A percentile compares a stretch with the other conserved stretches of the same genome.
These are phyloP conservation scores for Aspergillus japonicus DNA, from an alignment of 2,329 filamentous ascomycete species.

Conservation along the genomic window DNA sequence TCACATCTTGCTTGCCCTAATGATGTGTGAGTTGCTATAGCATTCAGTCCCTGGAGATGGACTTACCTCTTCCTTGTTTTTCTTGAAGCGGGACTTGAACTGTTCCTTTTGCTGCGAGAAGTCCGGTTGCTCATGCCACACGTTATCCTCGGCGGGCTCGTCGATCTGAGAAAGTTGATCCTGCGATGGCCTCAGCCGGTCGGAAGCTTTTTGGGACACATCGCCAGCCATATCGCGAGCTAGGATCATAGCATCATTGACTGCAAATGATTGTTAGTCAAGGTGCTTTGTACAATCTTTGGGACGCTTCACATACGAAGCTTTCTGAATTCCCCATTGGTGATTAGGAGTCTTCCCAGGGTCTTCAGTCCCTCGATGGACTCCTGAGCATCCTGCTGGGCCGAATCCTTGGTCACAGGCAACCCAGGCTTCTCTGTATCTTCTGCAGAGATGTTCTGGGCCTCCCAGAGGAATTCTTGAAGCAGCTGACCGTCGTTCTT, in stretches of 20 bases:
- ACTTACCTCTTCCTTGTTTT: constrained; percentile 50
- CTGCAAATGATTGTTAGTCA: constrained; percentile 37
- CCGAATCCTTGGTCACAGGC: constrained; percentile 71
- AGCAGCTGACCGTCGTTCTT: constrained; percentile 95
- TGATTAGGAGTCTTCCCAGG: constrained; percentile 83
- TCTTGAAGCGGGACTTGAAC: constrained; percentile 60
- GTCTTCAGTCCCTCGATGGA: constrained; percentile 83
- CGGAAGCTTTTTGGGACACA: constrained; percentile 75
- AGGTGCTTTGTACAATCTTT: background rate
- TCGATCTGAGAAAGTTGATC: constrained; percentile 78
- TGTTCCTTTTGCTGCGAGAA: constrained; percentile 67
- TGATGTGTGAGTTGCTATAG: background rate
- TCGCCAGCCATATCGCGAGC: constrained; percentile 90
- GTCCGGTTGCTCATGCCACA: constrained; percentile 86
- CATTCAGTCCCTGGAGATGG: background rate
- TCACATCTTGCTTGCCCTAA: constrained; percentile 51
- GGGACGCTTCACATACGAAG: constrained; percentile 59
- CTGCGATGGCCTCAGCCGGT: constrained; percentile 71
- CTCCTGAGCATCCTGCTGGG: constrained; percentile 78
- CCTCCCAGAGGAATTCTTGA: constrained; percentile 97
- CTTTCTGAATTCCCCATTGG: constrained; percentile 95
- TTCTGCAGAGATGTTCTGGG: constrained; percentile 68
- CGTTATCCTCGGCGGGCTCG: constrained; percentile 80
- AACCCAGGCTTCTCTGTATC: constrained; percentile 61
- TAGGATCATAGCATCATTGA: constrained; percentile 77